Percentiles rank a stretch among this genome's conserved stretches.
These are phyloP conservation scores for Stromatinia cepivora DNA, from an alignment of 2,329 filamentous ascomycete genomes.

Conservation along the genomic window DNA sequence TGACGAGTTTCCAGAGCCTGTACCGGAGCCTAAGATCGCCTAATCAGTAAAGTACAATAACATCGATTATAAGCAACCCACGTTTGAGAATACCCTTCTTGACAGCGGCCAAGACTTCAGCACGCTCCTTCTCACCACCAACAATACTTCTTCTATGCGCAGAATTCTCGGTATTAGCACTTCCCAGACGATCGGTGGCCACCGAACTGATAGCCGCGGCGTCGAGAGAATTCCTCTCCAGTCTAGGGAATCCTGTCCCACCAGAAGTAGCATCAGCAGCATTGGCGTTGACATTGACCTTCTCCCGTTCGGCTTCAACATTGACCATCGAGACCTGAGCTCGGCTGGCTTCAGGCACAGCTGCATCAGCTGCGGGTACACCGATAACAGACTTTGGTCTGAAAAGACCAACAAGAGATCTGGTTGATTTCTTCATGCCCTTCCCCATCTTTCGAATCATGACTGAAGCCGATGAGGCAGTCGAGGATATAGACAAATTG, in stretches of 20 bases:
- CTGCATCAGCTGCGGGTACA: slow-evolving; percentile 68
- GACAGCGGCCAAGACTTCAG: slow-evolving; percentile 87
- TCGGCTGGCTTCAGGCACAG: slow-evolving; percentile 65
- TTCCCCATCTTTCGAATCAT: slow-evolving; percentile 99
- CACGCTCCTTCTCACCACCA: slow-evolving; percentile 84
- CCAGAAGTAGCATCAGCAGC: slow-evolving; percentile 67
- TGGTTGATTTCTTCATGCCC: slow-evolving; percentile 91
- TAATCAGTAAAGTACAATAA: slow-evolving; percentile 38
- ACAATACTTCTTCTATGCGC: slow-evolving; percentile 81
- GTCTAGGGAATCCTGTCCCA: slow-evolving; percentile 77
- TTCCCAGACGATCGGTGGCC: slow-evolving; percentile 51
- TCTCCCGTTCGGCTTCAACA: slow-evolving; percentile 85
- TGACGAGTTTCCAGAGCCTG: slow-evolving; percentile 63
- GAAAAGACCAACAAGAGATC: slow-evolving; percentile 91
- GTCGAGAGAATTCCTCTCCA: slow-evolving; percentile 81
- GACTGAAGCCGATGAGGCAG: slow-evolving; percentile 83
- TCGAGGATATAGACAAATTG: slow-evolving; percentile 88
- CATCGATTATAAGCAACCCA: slow-evolving; percentile 46
- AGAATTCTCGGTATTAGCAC: slow-evolving; percentile 61
- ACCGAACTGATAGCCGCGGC: slow-evolving; percentile 52
- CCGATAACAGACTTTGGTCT: slow-evolving; percentile 89
- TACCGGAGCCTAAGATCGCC: slow-evolving; percentile 38
- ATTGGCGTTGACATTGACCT: slow-evolving; percentile 72
- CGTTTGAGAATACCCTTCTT: slow-evolving; percentile 96
- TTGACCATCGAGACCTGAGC: slow-evolving; percentile 95